Conservation (phyloP, 371 early-diverging fungal species). For the Amoeboaphelidium occidentale region DNA sequence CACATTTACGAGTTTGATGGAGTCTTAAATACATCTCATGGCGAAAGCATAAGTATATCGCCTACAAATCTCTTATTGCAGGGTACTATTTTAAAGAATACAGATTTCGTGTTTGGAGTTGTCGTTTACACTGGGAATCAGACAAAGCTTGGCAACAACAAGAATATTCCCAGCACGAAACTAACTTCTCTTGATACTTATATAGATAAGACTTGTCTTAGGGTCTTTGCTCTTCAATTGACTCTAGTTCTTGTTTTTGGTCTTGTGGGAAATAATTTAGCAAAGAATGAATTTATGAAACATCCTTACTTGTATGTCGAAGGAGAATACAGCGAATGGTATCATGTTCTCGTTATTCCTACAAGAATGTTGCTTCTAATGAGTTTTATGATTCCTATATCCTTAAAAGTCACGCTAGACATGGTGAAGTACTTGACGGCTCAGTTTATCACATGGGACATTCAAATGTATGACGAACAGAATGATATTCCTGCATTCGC, state of each 20-base stretch:
- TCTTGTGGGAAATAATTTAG: background rate
- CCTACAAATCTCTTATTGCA: constrained; percentile 38
- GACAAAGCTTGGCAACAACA: constrained; percentile 28
- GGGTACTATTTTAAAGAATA: constrained; percentile 72
- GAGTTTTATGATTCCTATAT: constrained; percentile 88
- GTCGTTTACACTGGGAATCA: constrained; percentile 72
- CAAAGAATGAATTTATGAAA: background rate
- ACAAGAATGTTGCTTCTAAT: constrained; percentile 52
- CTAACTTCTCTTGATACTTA: background rate
- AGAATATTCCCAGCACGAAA: background rate
- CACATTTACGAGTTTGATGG: background rate
- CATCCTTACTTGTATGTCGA: background rate
- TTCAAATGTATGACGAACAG: constrained; percentile 53
- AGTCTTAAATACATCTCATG: background rate
- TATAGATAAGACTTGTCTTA: background rate
- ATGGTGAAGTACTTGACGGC: constrained; percentile 28
- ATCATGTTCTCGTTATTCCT: constrained; percentile 1
- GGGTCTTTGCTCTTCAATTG: background rate
- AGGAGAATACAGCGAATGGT: background rate
- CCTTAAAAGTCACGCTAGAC: constrained; percentile 85
- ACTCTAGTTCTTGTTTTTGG: background rate
- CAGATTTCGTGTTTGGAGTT: constrained; percentile 55
- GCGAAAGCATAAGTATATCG: background rate
- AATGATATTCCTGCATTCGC: constrained; percentile 39
- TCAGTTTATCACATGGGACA: constrained; percentile 57